phyloP scores from a whole-genome alignment of 495 filamentous ascomycete species.

The Oidiodendron maius region DNA sequence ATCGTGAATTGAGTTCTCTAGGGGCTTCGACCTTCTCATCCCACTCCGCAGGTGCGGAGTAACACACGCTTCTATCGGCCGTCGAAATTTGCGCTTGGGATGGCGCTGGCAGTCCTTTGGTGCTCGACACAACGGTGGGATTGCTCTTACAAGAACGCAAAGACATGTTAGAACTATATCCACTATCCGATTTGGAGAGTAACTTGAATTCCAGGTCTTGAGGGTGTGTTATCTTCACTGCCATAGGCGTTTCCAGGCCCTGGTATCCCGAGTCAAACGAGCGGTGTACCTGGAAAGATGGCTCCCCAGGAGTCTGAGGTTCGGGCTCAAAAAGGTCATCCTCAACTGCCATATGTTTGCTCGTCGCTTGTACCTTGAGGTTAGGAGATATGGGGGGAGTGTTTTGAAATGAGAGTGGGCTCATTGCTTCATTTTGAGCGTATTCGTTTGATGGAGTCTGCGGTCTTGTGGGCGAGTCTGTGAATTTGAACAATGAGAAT shows the following conservation, averaged over 20 bases:
- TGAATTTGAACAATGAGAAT: constrained; percentile 5
- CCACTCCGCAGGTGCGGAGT: too few relatives aligned
- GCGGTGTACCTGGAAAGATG: neutral
- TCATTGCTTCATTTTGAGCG: constrained; percentile 24
- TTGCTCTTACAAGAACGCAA: constrained; percentile 36
- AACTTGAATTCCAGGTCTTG: constrained; percentile 28
- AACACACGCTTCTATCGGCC: too few relatives aligned
- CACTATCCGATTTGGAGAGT: constrained; percentile 48
- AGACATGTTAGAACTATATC: constrained; percentile 49
- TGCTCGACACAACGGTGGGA: constrained; percentile 3
- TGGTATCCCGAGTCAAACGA: constrained; percentile 18
- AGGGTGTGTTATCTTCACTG: neutral
- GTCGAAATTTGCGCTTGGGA: too few relatives aligned
- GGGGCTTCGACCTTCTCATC: constrained; percentile 9
- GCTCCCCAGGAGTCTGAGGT: constrained; percentile 3
- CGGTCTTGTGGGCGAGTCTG: constrained; percentile 8
- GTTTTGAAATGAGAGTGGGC: constrained; percentile 25
- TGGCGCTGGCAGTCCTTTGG: neutral
- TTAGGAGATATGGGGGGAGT: constrained; percentile 19
- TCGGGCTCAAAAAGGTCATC: constrained; percentile 42
- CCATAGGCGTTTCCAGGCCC: neutral
- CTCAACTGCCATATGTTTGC: constrained; percentile 40
- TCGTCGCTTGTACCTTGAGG: constrained; percentile 33
- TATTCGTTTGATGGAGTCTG: constrained; percentile 19
- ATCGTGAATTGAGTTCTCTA: constrained; percentile 1